Evolutionary conservation across 2,329 filamentous ascomycete species (phyloP).

Genomic region (Penicillium sp.): DNA sequence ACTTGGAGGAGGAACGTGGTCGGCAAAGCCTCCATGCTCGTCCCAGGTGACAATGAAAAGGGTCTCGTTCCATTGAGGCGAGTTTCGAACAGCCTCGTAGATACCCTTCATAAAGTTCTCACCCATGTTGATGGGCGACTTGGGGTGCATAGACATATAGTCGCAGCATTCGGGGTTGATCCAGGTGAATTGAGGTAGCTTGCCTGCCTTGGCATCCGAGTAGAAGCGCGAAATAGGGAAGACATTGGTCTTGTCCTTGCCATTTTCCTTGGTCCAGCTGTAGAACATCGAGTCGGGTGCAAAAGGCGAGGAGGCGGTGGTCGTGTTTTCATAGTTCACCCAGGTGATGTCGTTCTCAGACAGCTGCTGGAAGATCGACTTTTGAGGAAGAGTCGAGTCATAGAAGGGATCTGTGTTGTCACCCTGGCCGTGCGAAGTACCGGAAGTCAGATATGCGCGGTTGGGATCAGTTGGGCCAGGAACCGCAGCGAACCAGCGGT

Average conservation of each 20-base stretch:
- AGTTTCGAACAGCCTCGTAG: slow-evolving; percentile 50
- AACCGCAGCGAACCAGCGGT: slow-evolving; percentile 49
- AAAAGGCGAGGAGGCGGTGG: slow-evolving; percentile 25
- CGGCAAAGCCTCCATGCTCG: slow-evolving; percentile 54
- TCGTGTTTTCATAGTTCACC: slow-evolving; percentile 54
- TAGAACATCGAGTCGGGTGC: slow-evolving; percentile 39
- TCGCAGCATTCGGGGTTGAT: slow-evolving; percentile 58
- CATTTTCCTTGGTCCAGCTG: slow-evolving; percentile 27
- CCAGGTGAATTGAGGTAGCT: slow-evolving; percentile 52
- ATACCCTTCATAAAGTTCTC: slow-evolving; percentile 53
- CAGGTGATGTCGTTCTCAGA: slow-evolving; percentile 47
- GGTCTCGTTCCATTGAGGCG: slow-evolving; percentile 53
- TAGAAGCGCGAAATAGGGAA: slow-evolving; percentile 49
- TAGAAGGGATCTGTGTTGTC: slow-evolving; percentile 41
- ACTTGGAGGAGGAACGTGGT: slow-evolving; percentile 51
- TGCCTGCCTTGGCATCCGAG: slow-evolving; percentile 49
- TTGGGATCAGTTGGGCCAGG: slow-evolving; percentile 47
- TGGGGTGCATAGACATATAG: slow-evolving; percentile 54
- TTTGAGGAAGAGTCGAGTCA: slow-evolving; percentile 41
- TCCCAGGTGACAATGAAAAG: slow-evolving; percentile 55
- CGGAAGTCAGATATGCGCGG: slow-evolving; percentile 43
- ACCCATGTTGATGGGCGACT: slow-evolving; percentile 49
- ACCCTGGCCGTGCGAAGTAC: slow-evolving; percentile 47
- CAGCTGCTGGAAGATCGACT: slow-evolving; percentile 47
- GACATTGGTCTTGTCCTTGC: slow-evolving; percentile 40